These are phyloP conservation scores for Laguncularia racemosa DNA, from an alignment of 345 rosid species.

Conservation along the genomic window DNA sequence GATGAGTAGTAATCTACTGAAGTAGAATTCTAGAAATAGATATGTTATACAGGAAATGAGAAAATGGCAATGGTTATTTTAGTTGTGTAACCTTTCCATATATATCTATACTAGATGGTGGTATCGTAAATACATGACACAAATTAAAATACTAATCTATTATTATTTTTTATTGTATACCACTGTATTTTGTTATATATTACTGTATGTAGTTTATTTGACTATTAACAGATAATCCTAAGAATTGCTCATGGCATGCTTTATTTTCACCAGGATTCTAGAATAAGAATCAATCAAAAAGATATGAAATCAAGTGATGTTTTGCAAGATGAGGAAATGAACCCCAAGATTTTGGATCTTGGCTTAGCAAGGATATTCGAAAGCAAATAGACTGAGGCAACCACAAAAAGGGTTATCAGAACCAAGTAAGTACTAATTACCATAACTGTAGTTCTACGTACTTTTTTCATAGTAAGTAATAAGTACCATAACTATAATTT, in stretches of 20 bases:
- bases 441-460: no score
- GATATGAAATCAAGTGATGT: conserved; percentile 77
- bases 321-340: conserved; percentile 59
- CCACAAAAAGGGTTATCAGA: conserved; percentile 64
- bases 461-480: not conserved
- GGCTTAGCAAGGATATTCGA: conserved; percentile 80
- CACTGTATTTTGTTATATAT: no score
- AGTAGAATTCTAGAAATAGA: no score
- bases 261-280: conserved; percentile 71
- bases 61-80: no score
- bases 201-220: no score
- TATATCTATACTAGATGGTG: no score
- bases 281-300: conserved; percentile 71
- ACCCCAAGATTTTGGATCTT: conserved; percentile 77
- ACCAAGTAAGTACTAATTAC: conserved; percentile 47
- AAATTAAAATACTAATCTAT: no score
- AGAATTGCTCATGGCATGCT: conserved; percentile 80
- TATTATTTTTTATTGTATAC: no score
- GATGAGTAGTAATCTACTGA: no score
- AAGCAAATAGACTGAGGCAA: conserved; percentile 56
- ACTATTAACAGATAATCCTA: conserved; percentile 48
- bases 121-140: no score
- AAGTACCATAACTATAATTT: not conserved
- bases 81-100: no score
- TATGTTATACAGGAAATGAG: no score